Evolutionary conservation across 2,329 filamentous ascomycete species (phyloP).

Genomic region (Fusarium napiforme): DNA sequence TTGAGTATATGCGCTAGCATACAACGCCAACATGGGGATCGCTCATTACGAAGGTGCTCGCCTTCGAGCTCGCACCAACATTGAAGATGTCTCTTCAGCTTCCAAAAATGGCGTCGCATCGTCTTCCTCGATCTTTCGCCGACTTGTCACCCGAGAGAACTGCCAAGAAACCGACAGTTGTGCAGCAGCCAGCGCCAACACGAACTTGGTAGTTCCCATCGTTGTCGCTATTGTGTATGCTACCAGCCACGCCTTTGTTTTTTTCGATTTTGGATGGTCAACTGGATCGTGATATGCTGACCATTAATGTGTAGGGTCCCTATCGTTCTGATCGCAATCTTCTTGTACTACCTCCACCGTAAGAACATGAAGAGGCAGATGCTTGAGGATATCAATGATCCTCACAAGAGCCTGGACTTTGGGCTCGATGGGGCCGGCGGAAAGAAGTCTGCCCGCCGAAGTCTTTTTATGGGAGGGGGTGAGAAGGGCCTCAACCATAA

Average conservation of each 20-base stretch:
- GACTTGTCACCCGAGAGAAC: slow-evolving; percentile 36
- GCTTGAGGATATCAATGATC: slow-evolving; percentile 84
- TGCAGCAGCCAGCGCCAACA: slow-evolving; percentile 61
- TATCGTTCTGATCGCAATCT: slow-evolving; percentile 70
- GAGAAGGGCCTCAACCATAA: slow-evolving; percentile 62
- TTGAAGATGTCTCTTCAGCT: slow-evolving; percentile 29
- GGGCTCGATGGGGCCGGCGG: slow-evolving; percentile 68
- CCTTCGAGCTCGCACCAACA: slow-evolving; percentile 45
- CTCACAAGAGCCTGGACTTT: slow-evolving; percentile 92
- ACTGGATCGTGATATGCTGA: slow-evolving; percentile 30
- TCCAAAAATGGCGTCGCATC: slow-evolving; percentile 1
- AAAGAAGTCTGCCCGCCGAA: slow-evolving; percentile 50
- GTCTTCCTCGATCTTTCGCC: slow-evolving; percentile 28
- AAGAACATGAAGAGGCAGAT: slow-evolving; percentile 77
- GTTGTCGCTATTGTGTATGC: slow-evolving; percentile 77
- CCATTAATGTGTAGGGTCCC: slow-evolving; percentile 71
- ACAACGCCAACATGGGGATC: slow-evolving; percentile 36
- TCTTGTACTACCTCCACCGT: slow-evolving; percentile 82
- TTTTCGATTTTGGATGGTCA: background rate
- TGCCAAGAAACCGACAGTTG: slow-evolving; percentile 56
- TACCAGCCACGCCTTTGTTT: background rate
- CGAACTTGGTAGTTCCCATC: slow-evolving; percentile 70
- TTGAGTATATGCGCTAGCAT: slow-evolving; percentile 20
- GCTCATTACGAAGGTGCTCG: slow-evolving; percentile 31
- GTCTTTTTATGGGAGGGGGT: slow-evolving; percentile 57